Evolutionary conservation across 139 green algal genomes (phyloP).

Genomic region (Protoeuglena noctilucae): DNA sequence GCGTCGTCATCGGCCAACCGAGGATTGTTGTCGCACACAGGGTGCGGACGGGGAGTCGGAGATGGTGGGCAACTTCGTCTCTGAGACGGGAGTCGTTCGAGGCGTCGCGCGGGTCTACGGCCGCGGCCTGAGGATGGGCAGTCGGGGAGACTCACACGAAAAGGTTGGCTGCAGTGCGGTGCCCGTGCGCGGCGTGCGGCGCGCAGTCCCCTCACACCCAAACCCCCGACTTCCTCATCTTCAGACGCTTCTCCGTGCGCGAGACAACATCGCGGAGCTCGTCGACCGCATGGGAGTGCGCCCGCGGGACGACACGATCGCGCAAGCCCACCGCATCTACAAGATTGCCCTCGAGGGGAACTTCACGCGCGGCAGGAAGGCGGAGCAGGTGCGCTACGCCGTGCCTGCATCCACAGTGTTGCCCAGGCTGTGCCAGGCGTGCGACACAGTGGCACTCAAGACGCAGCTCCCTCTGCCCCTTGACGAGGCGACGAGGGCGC

Average conservation of each 20-base stretch:
- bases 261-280: background rate
- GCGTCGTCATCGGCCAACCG: background rate
- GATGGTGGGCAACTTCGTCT: conserved; percentile 72
- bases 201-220: background rate
- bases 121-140: conserved; percentile 51
- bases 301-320: background rate
- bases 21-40: too few relatives aligned
- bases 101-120: conserved; percentile 42
- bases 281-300: background rate
- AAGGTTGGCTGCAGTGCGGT: conserved; percentile 6
- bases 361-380: conserved; percentile 81
- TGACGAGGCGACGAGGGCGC: too few relatives aligned
- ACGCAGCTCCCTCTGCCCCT: too few relatives aligned
- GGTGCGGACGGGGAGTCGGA: conserved; percentile 49
- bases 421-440: background rate
- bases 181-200: background rate
- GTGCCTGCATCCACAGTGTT: background rate
- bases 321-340: conserved; percentile 48
- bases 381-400: conserved; percentile 52
- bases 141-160: too few relatives aligned
- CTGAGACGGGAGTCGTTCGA: conserved; percentile 31
- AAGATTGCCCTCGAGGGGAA: conserved; percentile 68
- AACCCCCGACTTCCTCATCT: background rate
- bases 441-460: background rate
- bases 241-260: background rate